Conservation (phyloP, 176 grass and related monocot genomes). For the Avena eriantha region DNA sequence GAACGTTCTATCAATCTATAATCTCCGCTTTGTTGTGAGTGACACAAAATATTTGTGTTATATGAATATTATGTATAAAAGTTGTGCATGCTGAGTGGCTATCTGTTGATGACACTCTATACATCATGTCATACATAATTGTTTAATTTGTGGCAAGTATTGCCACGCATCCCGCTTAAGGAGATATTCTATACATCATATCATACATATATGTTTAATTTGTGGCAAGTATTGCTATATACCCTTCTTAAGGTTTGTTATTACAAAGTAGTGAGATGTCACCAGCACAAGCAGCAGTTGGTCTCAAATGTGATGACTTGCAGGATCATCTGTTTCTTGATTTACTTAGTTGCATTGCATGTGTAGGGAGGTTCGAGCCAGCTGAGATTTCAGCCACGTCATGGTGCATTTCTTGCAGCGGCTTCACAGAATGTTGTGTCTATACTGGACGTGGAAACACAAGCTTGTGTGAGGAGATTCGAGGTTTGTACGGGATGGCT, state of each 20-base stretch:
- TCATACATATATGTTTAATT: neutral
- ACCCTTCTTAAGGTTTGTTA: neutral
- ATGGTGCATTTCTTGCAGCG: conserved; percentile 74
- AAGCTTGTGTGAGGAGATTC: conserved; percentile 59
- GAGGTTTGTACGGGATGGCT: conserved; percentile 44
- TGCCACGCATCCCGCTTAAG: neutral
- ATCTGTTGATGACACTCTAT: conserved; percentile 2
- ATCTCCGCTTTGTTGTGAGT: neutral
- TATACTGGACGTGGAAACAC: conserved; percentile 92
- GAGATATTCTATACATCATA: neutral
- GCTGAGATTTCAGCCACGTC: conserved; percentile 86
- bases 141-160: conserved; percentile 11
- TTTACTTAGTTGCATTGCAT: conserved; percentile 32
- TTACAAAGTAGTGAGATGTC: conserved; percentile 9
- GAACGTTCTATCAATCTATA: conserved; percentile 2
- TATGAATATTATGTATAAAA: neutral
- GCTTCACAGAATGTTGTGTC: conserved; percentile 72
- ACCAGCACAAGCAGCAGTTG: conserved; percentile 23
- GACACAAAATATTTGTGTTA: neutral
- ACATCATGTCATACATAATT: neutral
- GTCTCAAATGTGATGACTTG: conserved; percentile 13
- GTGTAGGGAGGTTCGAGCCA: conserved; percentile 82
- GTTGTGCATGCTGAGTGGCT: neutral
- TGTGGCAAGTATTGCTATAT: neutral
- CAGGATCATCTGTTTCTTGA: conserved; percentile 14